Base-by-base conservation (phyloP, 2,329 filamentous ascomycete species). In the Juglanconis oblonga region DNA sequence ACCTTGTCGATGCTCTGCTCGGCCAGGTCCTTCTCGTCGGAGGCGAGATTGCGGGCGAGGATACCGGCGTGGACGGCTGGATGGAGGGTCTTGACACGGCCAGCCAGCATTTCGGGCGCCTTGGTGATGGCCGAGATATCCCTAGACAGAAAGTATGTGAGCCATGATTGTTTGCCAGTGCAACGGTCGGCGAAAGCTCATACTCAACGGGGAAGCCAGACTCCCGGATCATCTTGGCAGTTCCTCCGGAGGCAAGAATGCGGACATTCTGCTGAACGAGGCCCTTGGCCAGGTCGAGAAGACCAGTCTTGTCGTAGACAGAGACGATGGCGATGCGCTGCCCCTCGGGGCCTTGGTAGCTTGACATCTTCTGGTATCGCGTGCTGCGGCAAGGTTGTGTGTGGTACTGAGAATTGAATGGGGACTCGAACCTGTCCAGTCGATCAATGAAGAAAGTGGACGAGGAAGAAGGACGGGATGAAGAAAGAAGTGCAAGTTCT, bases 261-360 rank as follows among this genome's bases (percentile, higher is more conserved):
- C 92, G 90, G 68, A 97, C 90, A 86, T 95, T 89, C 72, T 96
- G 86, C 81, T 94, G 86, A 72, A 90, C 85, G 54, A 97, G 86
- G 69, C 92, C 92, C 78, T 96, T 96, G 70, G 92, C 92, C 68
- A 97, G 83, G 77, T 97, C 93, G 67, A 97, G 80, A 67, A 97
- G 85, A 63, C 93, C 95, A 59, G 94, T 98, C 87, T 99, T 99
- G 84, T 99, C 92, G 75, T 95, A 98, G 81, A 98, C 95, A 67
- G 94, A 98, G 74, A 99, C 84, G 73, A 99, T 98, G 67, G 95
- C 95, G 82, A 84, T 84, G 72, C 83, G 81, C 73, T 85, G 83
- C 62, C 75, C 70, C 61, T 63, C 66, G 60, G 68, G 69, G n/a
- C 24, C 53, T 33, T 56, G 53, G 45, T 44, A 24, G 54, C 24